Conservation (phyloP, 768 basidiomycete species). For the Candolleomyces aberdarensis region DNA sequence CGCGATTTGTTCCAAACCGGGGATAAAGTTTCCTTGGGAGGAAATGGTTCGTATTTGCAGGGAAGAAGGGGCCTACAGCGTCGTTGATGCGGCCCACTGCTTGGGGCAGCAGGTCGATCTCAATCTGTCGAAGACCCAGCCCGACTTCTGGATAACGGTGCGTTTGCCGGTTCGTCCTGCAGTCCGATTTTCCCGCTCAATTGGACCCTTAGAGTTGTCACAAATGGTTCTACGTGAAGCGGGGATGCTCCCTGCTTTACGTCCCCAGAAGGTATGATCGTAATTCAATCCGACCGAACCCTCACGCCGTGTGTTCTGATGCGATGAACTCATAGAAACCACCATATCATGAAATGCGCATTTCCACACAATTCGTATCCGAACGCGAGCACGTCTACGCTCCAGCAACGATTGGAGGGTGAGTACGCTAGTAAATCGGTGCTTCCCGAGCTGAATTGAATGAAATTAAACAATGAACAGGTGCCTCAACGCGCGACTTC, state of each 20-base stretch:
- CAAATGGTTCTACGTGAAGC: slow-evolving; percentile 79
- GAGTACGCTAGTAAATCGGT: neutral
- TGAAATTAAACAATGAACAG: neutral
- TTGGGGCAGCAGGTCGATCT: slow-evolving; percentile 73
- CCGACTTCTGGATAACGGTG: slow-evolving; percentile 82
- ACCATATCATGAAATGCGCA: slow-evolving; percentile 55
- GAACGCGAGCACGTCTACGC: slow-evolving; percentile 20
- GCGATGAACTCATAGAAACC: slow-evolving; percentile 44
- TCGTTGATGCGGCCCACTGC: slow-evolving; percentile 83
- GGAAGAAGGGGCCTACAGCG: slow-evolving; percentile 56
- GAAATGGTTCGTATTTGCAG: slow-evolving; percentile 65
- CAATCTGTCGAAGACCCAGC: slow-evolving; percentile 51
- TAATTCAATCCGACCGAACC: neutral
- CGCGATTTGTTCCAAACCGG: slow-evolving; percentile 61
- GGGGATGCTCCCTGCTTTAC: slow-evolving; percentile 69
- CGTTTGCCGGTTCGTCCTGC: slow-evolving; percentile 11
- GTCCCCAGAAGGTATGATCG: slow-evolving; percentile 50
- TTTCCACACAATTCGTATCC: slow-evolving; percentile 55
- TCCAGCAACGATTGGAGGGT: neutral
- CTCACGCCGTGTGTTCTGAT: neutral
- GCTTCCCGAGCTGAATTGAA: neutral
- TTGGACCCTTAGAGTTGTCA: slow-evolving; percentile 64
- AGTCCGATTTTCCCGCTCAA: neutral
- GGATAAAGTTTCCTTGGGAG: slow-evolving; percentile 71
- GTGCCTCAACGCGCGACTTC: neutral